phyloP scores from a whole-genome alignment of 2,329 filamentous ascomycete species.

The Claviceps citrina region DNA sequence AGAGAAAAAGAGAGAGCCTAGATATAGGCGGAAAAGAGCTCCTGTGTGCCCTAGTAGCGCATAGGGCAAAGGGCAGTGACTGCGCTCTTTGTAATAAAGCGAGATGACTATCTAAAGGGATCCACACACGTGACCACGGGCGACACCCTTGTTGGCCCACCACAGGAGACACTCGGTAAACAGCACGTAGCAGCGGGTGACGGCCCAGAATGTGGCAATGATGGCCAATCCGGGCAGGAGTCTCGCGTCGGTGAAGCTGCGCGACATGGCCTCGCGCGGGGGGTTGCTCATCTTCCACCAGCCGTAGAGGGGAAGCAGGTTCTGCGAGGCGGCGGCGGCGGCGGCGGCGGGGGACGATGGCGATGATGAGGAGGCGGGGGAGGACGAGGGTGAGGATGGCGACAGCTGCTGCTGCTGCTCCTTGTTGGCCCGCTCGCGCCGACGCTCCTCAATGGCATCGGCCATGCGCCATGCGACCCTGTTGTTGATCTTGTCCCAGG shows the following conservation, averaged over 20 bases:
- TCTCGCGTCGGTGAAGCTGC: conserved; percentile 26
- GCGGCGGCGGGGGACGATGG: too few species aligned
- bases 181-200: conserved; percentile 32
- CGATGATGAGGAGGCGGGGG: too few species aligned
- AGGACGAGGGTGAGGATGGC: too few species aligned
- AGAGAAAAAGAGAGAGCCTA: too few species aligned
- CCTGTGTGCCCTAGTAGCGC: too few species aligned
- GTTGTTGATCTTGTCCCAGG: conserved; percentile 56
- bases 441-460: conserved; percentile 33
- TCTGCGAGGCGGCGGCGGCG: conserved; percentile 13
- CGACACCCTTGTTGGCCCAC: too few species aligned
- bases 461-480: conserved; percentile 50
- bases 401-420: conserved; percentile 5
- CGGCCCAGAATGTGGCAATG: conserved; percentile 33
- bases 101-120: too few species aligned
- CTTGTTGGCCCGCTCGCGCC: conserved; percentile 19
- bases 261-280: conserved; percentile 20
- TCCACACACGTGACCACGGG: too few species aligned
- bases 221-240: conserved; percentile 29
- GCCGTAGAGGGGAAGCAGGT: conserved; percentile 25
- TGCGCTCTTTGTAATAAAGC: too few species aligned
- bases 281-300: conserved; percentile 29
- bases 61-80: too few species aligned
- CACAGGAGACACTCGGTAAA: conserved; percentile 32
- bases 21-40: too few species aligned